phyloP scores from a whole-genome alignment of 139 green algal genomes.

The Closterium sp. region DNA sequence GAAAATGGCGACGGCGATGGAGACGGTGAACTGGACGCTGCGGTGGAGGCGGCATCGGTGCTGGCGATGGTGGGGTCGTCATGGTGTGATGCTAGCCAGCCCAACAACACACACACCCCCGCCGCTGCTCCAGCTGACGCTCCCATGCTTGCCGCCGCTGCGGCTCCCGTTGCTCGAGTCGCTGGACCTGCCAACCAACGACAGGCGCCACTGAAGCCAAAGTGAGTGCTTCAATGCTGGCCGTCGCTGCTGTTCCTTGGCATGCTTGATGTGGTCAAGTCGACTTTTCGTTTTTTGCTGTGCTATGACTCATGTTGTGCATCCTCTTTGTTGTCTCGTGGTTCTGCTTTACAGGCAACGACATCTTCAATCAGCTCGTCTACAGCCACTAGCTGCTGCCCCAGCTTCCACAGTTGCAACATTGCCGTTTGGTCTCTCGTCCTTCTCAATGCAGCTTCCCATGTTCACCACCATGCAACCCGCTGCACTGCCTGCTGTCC shows the following conservation, averaged over 20 bases:
- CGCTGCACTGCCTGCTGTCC: neutral
- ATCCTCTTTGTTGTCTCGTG: too few species aligned
- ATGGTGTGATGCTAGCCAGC: neutral
- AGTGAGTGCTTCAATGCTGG: neutral
- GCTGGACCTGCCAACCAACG: neutral
- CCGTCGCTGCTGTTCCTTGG: neutral
- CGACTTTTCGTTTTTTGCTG: neutral
- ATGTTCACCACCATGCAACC: neutral
- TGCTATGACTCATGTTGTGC: too few species aligned
- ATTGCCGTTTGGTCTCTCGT: neutral
- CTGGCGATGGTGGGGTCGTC: neutral
- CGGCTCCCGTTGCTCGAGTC: neutral
- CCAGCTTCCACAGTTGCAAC: neutral
- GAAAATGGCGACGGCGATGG: neutral
- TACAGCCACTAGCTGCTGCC: neutral
- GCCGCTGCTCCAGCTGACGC: neutral
- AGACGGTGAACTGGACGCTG: neutral
- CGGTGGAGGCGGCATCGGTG: neutral
- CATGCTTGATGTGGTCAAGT: neutral
- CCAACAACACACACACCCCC: neutral
- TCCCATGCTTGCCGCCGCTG: neutral
- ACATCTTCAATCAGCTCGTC: neutral
- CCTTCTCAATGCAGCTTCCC: neutral
- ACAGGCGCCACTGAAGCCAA: neutral
- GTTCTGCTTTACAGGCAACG: too few species aligned